Evolutionary conservation across 208 protist species (phyloP), one percentile per base, ranked within the genome.

Genomic region (Leishmania tarentolae): DNA sequence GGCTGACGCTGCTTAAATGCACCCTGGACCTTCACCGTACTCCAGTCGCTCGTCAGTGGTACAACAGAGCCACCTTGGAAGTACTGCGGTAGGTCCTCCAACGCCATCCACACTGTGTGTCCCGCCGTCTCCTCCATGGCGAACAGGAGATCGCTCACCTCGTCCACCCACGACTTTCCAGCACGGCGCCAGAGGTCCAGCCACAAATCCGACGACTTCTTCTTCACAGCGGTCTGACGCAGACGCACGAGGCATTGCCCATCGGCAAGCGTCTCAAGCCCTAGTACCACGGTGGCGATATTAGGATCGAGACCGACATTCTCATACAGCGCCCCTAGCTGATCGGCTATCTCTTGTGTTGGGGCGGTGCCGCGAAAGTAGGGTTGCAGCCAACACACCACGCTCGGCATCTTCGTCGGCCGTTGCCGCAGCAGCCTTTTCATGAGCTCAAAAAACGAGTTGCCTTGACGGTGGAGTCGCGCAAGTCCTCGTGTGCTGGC

Each of bases 31-130:
- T 91, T 83, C 76, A 92, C 78, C 46, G 83, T 81, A 28, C 75
- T 76, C 50, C 76, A 76, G 47, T 69, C 77, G 1, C 3, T 11
- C 44, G 84, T 52, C 65, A 83, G 75, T 75, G 87, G 93, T 24
- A 83, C 69, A n/a, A 91, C 72, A 59, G 74, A 86, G 70, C 91
- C 93, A 35, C 83, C 82, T 73, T 87, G 82, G 65, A 96, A 96
- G 83, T 89, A 95, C 76, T 89, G 75, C 35, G 89, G 73, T 24
- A 93, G 68, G 73, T 92, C 87, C 44, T 82, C 73, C 50, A 83
- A 82, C 52, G 84, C 88, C 93, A 96, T 96, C 90, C 90, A 96
- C 63, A 92, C 75, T 40, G 72, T 65, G 2, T 71, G 57, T 37
- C 44, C 71, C 50, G 21, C 44, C 81, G 74, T 46, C 37, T 83